phyloP scores from a whole-genome alignment of 2,329 filamentous ascomycete species.

The Exutisphaerella laricina region DNA sequence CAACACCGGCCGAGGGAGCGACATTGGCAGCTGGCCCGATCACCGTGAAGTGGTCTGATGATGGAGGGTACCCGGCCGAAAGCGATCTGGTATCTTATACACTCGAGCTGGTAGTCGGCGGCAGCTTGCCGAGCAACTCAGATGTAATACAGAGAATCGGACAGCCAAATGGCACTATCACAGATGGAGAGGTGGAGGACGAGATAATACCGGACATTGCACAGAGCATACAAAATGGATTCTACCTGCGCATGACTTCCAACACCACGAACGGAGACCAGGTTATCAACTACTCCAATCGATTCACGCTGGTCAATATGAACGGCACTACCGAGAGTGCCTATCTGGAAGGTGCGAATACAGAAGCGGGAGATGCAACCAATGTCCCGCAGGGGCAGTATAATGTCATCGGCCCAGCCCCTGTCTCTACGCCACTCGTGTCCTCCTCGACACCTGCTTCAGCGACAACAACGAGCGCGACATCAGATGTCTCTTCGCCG shows the following conservation, averaged over 20 bases:
- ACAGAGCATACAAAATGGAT: constrained; percentile 21
- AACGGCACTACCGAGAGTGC: constrained; percentile 50
- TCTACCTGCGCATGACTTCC: constrained; percentile 22
- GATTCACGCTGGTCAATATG: constrained; percentile 60
- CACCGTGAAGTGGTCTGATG: constrained; percentile 20
- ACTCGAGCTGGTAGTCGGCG: constrained; percentile 19
- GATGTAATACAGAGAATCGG: constrained; percentile 17
- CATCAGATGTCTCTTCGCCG: background rate
- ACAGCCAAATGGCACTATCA: constrained; percentile 8
- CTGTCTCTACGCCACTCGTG: background rate
- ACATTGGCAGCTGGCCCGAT: constrained; percentile 17
- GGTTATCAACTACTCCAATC: constrained; percentile 54
- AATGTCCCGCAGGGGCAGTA: constrained; percentile 20
- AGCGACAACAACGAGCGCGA: background rate
- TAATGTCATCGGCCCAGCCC: constrained; percentile 12
- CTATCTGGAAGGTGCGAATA: constrained; percentile 29
- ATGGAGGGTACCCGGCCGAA: constrained; percentile 16
- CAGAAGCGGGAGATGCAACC: constrained; percentile 8
- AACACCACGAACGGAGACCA: constrained; percentile 28
- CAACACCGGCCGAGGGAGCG: constrained; percentile 15
- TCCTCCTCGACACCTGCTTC: background rate
- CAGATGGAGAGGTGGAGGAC: constrained; percentile 9
- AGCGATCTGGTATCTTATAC: constrained; percentile 14
- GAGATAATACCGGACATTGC: constrained; percentile 15
- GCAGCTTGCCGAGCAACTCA: constrained; percentile 17